Percentiles rank a stretch among this genome's conserved stretches.
Evolutionary conservation across 1,284 basidiomycete species (phyloP).

Genomic region (Rhodotorula sp.): DNA sequence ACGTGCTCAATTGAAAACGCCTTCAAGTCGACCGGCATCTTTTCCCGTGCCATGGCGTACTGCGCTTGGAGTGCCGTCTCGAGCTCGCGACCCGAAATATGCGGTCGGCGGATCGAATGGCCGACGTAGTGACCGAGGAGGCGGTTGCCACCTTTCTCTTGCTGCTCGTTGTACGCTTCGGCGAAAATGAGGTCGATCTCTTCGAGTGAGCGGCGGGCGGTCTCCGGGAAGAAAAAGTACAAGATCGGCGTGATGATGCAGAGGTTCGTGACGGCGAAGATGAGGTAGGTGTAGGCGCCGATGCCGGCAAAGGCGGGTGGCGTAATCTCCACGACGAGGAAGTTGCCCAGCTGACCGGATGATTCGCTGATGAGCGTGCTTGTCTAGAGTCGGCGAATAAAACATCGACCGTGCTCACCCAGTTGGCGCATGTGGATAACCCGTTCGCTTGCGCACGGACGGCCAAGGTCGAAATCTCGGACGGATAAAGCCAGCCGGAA

Average conservation of each 20-base stretch:
- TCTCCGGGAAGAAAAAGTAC: constrained; percentile 69
- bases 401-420: too few relatives aligned
- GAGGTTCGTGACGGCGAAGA: constrained; percentile 51
- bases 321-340: constrained; percentile 56
- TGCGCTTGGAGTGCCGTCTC: not conserved
- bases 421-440: constrained; percentile 59
- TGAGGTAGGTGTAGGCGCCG: constrained; percentile 63
- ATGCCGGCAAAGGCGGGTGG: constrained; percentile 66
- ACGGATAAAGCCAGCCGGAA: constrained; percentile 68
- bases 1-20: not conserved
- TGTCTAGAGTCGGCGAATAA: too few relatives aligned
- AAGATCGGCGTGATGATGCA: constrained; percentile 55
- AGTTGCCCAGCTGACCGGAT: not conserved
- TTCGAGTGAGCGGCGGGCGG: constrained; percentile 7
- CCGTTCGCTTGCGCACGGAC: constrained; percentile 68
- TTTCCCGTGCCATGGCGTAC: not conserved
- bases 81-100: not conserved
- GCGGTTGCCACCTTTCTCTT: not conserved
- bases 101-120: not conserved
- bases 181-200: constrained; percentile 24
- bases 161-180: constrained; percentile 11
- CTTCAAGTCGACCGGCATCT: not conserved
- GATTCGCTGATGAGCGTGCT: too few relatives aligned
- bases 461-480: constrained; percentile 64
- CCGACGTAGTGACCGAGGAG: not conserved